Base-by-base conservation (phyloP, 2,329 filamentous ascomycete species). In the Claviceps fusiformis region DNA sequence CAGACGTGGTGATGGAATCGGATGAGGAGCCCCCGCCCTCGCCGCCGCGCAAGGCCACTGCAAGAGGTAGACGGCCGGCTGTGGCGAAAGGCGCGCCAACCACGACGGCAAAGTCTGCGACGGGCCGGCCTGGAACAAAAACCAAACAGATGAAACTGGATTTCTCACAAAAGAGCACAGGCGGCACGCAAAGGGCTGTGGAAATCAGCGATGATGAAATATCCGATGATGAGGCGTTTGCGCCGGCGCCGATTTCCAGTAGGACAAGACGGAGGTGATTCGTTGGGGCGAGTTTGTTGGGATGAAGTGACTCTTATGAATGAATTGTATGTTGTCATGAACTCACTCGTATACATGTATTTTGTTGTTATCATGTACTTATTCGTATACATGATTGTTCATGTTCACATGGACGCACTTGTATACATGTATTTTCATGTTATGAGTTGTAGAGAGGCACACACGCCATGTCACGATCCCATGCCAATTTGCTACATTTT, bases 191-290 rank as follows among this genome's bases (percentile, higher is more conserved):
- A 15, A 71, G 75, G 43, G 71, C 73, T n/a, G 63, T 79, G 17
- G 80, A 83, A 62, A 77, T 84, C 54, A 85, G 81, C 58, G 81
- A 83, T 56, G 82, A 85, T 63, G 81, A 83, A 65, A 82, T 85
- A 48, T 80, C 77, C 0, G 79, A 82, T 55, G 79, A 82, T 47
- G 78, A 82, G 65, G 69, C 74, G 0, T 85, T 85, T 65, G 80
- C 83, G 65, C 71, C 77, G 6, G 71, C 75, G 52, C 74, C 74
- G 0, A 59, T 64, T 13, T 59, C 68, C 19, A 65, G 62, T n/a
- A 60, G 67, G 54, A 65, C 66, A 6, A 65, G 68, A 51, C 64
- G 65, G 49, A 62, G 66, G 53, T 68, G 57, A 61, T 27, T 19
- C 19, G 19, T 19, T 19, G 19, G 19, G 19, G 19, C 19, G 19